Evolutionary conservation across 805 yeast genomes (phyloP), one percentile per base, ranked within the genome.

Genomic region (Kuraishia cidri): DNA sequence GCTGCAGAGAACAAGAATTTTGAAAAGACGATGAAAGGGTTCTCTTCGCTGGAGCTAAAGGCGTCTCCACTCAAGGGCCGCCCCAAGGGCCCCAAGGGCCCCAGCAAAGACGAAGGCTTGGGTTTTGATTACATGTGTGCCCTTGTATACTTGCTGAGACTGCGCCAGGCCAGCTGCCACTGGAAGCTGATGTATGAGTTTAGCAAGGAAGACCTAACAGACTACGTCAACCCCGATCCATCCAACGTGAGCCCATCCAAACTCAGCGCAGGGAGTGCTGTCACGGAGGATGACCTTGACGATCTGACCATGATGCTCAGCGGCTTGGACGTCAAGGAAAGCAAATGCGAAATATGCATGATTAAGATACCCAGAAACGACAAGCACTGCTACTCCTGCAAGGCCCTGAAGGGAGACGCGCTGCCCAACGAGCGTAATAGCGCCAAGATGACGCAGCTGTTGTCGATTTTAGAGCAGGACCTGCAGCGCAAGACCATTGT

Each of bases 401-500:
- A 33, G n/a, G 30, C 35, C 14, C 36, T 42, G 34, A 41, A 45
- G 11, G 41, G 33, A 20, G 22, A 24, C 10, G 11, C 39, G 34
- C 26, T 45, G 24, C 15, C 32, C 15, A 25, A 18, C 25, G 12
- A 24, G 8, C 23, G 18, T 18, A 15, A 13, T 16, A 42, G 61
- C 35, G 41, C 66, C n/a, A 68, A 69, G 36, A 52, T 59, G 6
- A 37, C 40, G 21, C 46, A 47, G 19, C 35, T 68, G 5, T 30
- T 63, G 16, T 40, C 46, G 26, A 50, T 68, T 4, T 42, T 69
- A 30, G 34, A 38, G 17, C 35, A 43, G 15, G 60, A 60, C 14
- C 45, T 48, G 10, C 31, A 26, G 10, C 54, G 69, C 16, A 64
- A 66, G 37, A 64, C 71, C 3, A 66, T 67, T 31, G 46, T 66